These are phyloP conservation scores for Ambrosiella beaveri DNA, from an alignment of 2,329 filamentous ascomycete genomes.

Conservation along the genomic window DNA sequence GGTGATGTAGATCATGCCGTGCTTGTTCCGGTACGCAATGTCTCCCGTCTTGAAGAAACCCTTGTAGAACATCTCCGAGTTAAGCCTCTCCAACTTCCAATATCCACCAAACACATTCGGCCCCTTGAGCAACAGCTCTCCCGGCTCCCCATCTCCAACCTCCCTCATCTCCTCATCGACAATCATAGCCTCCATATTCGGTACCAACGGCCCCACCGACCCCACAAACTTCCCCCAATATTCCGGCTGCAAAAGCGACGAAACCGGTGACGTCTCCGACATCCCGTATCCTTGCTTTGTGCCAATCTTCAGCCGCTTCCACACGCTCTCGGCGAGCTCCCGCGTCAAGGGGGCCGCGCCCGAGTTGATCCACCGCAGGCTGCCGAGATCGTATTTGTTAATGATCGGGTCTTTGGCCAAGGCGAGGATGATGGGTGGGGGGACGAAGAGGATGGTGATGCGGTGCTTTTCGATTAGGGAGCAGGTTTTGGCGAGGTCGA, in stretches of 20 bases:
- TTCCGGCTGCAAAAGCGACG: conserved; percentile 54
- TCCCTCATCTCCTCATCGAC: conserved; percentile 44
- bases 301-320: conserved; percentile 54
- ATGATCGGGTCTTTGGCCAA: conserved; percentile 66
- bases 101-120: conserved; percentile 72
- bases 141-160: conserved; percentile 37
- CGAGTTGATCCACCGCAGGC: conserved; percentile 67
- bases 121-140: conserved; percentile 63
- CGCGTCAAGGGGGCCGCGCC: conserved; percentile 71
- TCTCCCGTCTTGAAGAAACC: conserved; percentile 88
- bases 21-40: conserved; percentile 58
- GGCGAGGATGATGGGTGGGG: conserved; percentile 66
- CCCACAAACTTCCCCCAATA: conserved; percentile 65
- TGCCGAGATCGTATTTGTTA: conserved; percentile 62
- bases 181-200: conserved; percentile 68
- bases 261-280: conserved; percentile 68
- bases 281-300: conserved; percentile 91
- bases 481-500: conserved; percentile 69
- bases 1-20: conserved; percentile 77
- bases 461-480: conserved; percentile 54
- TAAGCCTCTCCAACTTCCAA: conserved; percentile 54
- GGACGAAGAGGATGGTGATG: conserved; percentile 65
- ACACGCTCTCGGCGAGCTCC: conserved; percentile 63
- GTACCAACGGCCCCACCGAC: conserved; percentile 58
- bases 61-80: conserved; percentile 49